Percentiles rank a stretch among this genome's conserved stretches.
Conservation (phyloP, 1,139 yeast species). For the Saccharomycopsis hybrid region DNA sequence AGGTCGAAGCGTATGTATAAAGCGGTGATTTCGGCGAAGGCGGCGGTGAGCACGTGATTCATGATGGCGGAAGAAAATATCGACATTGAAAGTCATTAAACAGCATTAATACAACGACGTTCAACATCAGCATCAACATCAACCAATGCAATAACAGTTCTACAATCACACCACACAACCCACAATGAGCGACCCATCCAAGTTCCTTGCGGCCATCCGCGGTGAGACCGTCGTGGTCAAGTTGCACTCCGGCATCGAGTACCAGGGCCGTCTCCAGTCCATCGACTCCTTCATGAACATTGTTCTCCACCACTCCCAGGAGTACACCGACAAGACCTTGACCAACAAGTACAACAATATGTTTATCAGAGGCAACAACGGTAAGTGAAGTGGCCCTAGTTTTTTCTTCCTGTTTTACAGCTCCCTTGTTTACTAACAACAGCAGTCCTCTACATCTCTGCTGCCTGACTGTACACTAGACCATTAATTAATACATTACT, state of each 20-base stretch:
- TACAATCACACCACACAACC: background rate
- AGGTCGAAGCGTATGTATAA: no score
- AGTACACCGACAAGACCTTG: slow-evolving; percentile 46
- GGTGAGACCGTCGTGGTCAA: slow-evolving; percentile 80
- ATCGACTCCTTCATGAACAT: slow-evolving; percentile 98
- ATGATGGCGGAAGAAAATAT: no score
- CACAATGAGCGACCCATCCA: slow-evolving; percentile 50
- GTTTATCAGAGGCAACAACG: slow-evolving; percentile 91
- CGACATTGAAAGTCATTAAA: background rate
- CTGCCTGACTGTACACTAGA: no score
- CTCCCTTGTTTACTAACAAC: no score
- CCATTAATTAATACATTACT: no score
- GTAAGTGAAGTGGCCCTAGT: slow-evolving; percentile 37
- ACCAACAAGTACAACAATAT: slow-evolving; percentile 75
- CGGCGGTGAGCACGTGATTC: no score
- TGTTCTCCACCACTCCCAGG: slow-evolving; percentile 39
- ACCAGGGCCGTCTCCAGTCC: slow-evolving; percentile 70
- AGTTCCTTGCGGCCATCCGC: slow-evolving; percentile 70
- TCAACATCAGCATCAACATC: background rate
- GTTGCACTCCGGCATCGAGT: slow-evolving; percentile 81
- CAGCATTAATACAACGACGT: background rate
- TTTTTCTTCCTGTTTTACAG: background rate
- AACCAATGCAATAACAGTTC: background rate
- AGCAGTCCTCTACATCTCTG: no score
- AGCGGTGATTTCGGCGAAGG: no score